A percentile compares a stretch with the other conserved stretches of the same genome.
These are phyloP conservation scores for Zygoascus tannicola DNA, from an alignment of 805 yeast species.

Conservation along the genomic window DNA sequence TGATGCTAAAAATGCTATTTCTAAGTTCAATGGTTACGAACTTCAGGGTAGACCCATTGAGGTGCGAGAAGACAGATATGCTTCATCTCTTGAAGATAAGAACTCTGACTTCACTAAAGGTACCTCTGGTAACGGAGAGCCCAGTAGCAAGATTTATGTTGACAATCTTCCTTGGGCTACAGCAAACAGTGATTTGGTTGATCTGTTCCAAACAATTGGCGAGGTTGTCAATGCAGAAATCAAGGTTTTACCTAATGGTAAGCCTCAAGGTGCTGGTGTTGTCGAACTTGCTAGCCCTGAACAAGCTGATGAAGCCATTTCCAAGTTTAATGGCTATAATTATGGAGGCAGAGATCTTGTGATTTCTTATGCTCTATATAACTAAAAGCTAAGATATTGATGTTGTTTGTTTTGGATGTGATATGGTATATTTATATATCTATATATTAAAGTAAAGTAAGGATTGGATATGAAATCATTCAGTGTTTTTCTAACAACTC, in stretches of 20 bases:
- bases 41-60: conserved; percentile 71
- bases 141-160: conserved; percentile 55
- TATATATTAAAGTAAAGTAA: neutral
- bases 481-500: no score
- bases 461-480: no score
- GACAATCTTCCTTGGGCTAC: conserved; percentile 84
- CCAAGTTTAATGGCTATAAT: conserved; percentile 64
- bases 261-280: conserved; percentile 78
- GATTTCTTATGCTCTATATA: conserved; percentile 54
- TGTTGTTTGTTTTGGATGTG: neutral
- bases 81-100: conserved; percentile 8
- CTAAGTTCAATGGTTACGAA: conserved; percentile 55
- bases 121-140: conserved; percentile 52
- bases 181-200: conserved; percentile 73
- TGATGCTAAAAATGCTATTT: conserved; percentile 66
- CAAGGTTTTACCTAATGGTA: conserved; percentile 49
- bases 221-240: conserved; percentile 68
- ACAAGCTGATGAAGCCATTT: conserved; percentile 65
- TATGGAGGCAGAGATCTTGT: conserved; percentile 74
- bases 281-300: conserved; percentile 61
- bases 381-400: neutral
- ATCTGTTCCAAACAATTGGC: conserved; percentile 79
- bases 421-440: conserved; percentile 2
- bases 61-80: conserved; percentile 61
- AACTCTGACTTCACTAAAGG: conserved; percentile 46